Percentiles rank a stretch among this genome's conserved stretches.
Conservation (phyloP, 331 rosid genomes). For the Saraca asoca region DNA sequence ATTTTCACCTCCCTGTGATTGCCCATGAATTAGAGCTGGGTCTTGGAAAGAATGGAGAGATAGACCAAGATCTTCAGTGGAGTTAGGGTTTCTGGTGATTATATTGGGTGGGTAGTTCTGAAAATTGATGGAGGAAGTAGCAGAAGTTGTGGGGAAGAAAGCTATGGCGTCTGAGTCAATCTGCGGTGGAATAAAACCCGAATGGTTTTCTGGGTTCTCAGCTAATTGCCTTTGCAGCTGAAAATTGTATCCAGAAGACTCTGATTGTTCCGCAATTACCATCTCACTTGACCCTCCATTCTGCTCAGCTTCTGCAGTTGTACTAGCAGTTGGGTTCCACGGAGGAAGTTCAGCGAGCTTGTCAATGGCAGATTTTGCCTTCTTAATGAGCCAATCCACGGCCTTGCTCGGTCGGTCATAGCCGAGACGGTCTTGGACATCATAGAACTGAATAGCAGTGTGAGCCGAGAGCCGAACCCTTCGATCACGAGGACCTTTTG, state of each 20-base stretch:
- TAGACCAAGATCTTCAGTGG: constrained; percentile 70
- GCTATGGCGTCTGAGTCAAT: constrained; percentile 57
- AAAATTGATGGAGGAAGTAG: constrained; percentile 60
- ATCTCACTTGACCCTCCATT: constrained; percentile 50
- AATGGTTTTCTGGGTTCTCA: constrained; percentile 46
- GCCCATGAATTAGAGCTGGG: constrained; percentile 44
- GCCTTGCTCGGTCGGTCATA: constrained; percentile 89
- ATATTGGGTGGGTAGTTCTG: constrained; percentile 60
- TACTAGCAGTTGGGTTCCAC: constrained; percentile 49
- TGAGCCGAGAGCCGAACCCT: constrained; percentile 80
- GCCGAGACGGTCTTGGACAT: constrained; percentile 86
- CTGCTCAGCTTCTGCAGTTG: constrained; percentile 23
- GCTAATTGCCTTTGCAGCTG: constrained; percentile 61
- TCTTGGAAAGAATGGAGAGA: constrained; percentile 79
- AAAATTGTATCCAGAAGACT: constrained; percentile 69
- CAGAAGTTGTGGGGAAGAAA: constrained; percentile 69
- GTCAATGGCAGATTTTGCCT: constrained; percentile 75
- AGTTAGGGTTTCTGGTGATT: constrained; percentile 50
- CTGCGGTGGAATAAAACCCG: constrained; percentile 52
- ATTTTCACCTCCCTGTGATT: constrained; percentile 40
- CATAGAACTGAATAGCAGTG: constrained; percentile 88
- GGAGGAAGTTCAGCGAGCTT: constrained; percentile 84
- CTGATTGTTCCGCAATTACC: constrained; percentile 55
- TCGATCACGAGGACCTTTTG: constrained; percentile 87
- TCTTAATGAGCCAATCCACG: constrained; percentile 91